phyloP scores from a whole-genome alignment of 139 green algal species.

The Coelastrella sp. region DNA sequence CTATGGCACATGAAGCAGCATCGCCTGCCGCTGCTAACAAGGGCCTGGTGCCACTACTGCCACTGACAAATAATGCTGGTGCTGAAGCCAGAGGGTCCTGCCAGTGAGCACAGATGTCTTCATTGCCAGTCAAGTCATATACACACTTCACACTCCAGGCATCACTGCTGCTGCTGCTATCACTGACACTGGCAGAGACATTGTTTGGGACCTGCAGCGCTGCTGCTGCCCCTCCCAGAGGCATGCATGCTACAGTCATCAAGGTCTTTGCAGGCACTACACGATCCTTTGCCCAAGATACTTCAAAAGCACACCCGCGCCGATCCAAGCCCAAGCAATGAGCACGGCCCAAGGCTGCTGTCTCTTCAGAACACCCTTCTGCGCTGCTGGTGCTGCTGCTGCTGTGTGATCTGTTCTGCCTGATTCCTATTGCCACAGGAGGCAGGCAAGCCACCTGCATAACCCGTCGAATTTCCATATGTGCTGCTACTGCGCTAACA shows the following conservation, averaged over 20 bases:
- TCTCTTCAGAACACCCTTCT: background rate
- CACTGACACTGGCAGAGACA: background rate
- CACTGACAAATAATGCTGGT: background rate
- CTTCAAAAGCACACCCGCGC: background rate
- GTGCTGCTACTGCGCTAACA: background rate
- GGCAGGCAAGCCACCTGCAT: conserved; percentile 26
- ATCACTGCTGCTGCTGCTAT: background rate
- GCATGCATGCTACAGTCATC: conserved; percentile 5
- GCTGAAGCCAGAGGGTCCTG: background rate
- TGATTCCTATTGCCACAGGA: background rate
- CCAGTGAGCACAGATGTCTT: conserved; percentile 24
- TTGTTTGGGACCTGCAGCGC: background rate
- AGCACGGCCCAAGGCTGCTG: background rate
- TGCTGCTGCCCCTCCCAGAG: conserved; percentile 6
- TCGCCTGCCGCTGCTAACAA: background rate
- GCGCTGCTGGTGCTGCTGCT: conserved; percentile 17
- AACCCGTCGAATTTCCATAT: background rate
- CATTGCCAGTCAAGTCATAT: background rate
- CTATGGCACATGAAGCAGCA: conserved; percentile 4
- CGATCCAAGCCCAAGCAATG: conserved; percentile 7
- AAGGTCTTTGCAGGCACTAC: conserved; percentile 6
- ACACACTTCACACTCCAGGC: background rate
- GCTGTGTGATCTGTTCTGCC: background rate
- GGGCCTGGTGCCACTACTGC: conserved; percentile 4
- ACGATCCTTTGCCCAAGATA: conserved; percentile 5